Percentiles rank a stretch among this genome's conserved stretches.
phyloP scores from a whole-genome alignment of 306 rosid species.

The Pterocarpus macrocarpus region DNA sequence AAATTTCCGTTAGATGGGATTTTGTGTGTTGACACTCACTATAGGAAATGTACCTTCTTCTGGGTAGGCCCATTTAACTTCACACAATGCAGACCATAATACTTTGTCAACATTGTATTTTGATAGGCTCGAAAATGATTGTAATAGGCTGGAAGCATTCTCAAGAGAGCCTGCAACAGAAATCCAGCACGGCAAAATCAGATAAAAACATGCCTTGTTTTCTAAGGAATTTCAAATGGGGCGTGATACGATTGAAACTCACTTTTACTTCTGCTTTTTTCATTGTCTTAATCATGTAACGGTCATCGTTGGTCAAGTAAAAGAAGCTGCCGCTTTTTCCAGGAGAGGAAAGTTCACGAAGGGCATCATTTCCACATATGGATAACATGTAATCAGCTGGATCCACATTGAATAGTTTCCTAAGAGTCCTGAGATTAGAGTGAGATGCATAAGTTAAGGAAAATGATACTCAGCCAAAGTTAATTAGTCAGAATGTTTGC shows the following conservation, averaged over 20 bases:
- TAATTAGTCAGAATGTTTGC: neutral
- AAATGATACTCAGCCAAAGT: neutral
- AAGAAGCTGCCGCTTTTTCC: conserved; percentile 98
- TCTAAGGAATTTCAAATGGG: conserved; percentile 28
- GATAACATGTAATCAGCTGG: conserved; percentile 98
- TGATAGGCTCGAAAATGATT: conserved; percentile 78
- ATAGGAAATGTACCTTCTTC: conserved; percentile 70
- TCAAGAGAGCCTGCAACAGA: conserved; percentile 69
- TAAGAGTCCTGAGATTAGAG: conserved; percentile 68
- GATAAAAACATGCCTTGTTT: neutral
- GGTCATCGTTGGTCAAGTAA: conserved; percentile 93
- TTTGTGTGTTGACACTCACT: neutral
- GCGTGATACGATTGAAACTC: conserved; percentile 47
- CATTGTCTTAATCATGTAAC: conserved; percentile 96
- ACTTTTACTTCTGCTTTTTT: conserved; percentile 94
- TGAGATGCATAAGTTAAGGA: conserved; percentile 14
- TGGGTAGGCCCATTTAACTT: conserved; percentile 79
- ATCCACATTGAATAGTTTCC: conserved; percentile 94
- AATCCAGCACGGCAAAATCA: conserved; percentile 18
- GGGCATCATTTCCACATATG: conserved; percentile 89
- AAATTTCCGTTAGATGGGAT: neutral
- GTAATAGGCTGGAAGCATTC: conserved; percentile 89
- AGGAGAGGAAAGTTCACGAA: conserved; percentile 92
- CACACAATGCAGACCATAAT: conserved; percentile 94
- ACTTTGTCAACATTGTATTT: conserved; percentile 78